phyloP scores from a whole-genome alignment of 257 asterid genomes.

The Paraleonurus japonicus region DNA sequence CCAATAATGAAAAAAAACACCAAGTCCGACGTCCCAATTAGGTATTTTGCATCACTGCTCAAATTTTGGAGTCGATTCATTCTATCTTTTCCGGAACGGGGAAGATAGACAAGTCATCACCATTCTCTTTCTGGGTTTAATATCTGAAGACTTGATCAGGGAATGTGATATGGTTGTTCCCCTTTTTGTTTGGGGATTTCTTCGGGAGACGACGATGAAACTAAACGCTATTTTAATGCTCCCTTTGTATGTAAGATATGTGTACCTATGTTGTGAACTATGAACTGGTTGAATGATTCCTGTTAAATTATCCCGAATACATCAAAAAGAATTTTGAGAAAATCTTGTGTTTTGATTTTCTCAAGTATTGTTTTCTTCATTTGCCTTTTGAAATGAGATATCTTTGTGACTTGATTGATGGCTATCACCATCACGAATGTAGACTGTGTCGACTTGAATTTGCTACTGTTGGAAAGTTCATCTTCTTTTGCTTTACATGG shows the following conservation, averaged over 20 bases:
- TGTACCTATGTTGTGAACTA: conserved; percentile 41
- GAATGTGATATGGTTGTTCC: conserved; percentile 40
- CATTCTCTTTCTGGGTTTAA: conserved; percentile 43
- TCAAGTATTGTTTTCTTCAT: conserved; percentile 14
- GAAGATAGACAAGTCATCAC: conserved; percentile 33
- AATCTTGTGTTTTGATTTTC: conserved; percentile 30
- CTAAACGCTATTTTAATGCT: conserved; percentile 35
- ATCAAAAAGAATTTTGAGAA: conserved; percentile 31
- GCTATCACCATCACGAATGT: neutral
- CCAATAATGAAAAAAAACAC: conserved; percentile 32
- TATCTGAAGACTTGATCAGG: conserved; percentile 34
- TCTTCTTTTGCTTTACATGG: neutral
- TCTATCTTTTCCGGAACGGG: conserved; percentile 44
- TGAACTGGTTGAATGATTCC: conserved; percentile 32
- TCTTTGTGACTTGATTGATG: conserved; percentile 14
- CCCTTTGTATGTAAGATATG: conserved; percentile 39
- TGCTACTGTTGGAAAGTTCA: neutral
- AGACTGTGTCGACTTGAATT: conserved; percentile 3
- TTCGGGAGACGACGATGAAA: conserved; percentile 44
- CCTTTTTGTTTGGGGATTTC: conserved; percentile 48
- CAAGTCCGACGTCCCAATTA: conserved; percentile 21
- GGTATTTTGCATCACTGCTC: conserved; percentile 32
- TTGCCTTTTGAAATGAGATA: neutral
- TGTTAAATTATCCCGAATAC: conserved; percentile 28
- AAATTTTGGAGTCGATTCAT: conserved; percentile 50